Evolutionary conservation across 208 protist species (phyloP), one percentile per base, ranked within the genome.

Genomic region (Leishmania amazonensis): DNA sequence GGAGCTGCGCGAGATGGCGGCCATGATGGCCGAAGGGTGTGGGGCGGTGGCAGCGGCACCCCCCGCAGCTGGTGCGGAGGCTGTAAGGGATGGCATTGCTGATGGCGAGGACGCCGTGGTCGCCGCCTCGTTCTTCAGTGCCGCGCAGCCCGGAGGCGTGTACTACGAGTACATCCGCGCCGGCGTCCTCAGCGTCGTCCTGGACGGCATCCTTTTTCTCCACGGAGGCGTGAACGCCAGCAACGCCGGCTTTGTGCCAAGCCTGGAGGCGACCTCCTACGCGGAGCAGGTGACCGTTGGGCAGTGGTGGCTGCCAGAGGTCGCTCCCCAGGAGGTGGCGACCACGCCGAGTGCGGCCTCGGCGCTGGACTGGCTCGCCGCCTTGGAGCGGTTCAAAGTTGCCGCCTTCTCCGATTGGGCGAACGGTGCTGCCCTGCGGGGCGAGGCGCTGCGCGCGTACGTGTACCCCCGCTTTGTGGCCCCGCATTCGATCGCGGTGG

Each of bases 191-290:
- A 88, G 80, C 60, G 78, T 82, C n/a, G 78, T 87, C 67, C 47
- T 97, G 15, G 89, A 91, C 67, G 87, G 89, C 42, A 76, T 91
- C 45, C 88, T 98, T n/a, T 98, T 98, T 71, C 89, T 96, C 54
- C 96, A 98, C 81, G 96, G 94, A 64, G 87, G 85, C 42, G 85
- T 98, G 42, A 91, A 84, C 40, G 87, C 88, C 72, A 38, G 85
- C 42, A 96, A 96, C 78, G 79, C 94, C 42, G 92, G 93, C 51
- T 90, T 96, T 74, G 85, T 97, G 49, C 94, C 94, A 5, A 78
- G 84, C 51, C 80, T 82, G 49, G 65, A 76, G 17, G 60, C 81
- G 13, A 82, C 77, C 35, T 75, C 58, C 24, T 81, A 78, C 78
- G 72, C 86, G 68, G 71, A 80, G 74, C 82, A 85, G 78, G 13